Evolutionary conservation across 331 rosid genomes (phyloP), one percentile per base, ranked within the genome.

Genomic region (Rosa hybrid): DNA sequence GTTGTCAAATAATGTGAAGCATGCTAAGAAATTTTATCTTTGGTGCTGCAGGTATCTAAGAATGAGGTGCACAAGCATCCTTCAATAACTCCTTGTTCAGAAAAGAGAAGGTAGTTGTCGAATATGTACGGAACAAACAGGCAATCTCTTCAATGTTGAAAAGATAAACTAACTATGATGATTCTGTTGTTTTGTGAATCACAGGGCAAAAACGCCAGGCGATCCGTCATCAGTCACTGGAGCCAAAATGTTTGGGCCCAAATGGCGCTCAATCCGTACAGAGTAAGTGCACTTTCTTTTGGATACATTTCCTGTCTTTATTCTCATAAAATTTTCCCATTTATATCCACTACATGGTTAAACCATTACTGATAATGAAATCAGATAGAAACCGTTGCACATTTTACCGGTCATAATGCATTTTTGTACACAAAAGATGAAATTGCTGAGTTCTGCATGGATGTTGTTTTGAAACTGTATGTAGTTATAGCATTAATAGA

Each of bases 221-320:
- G 84, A 84, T 89, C 86, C 88, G 76, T 81, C 91, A 12, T 83
- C 80, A 39, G 49, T 20, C 8, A 50, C 87, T 2, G 86, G 83
- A 73, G 86, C 78, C 72, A 83, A 75, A 68, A 77, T 83, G 11
- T 78, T 75, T 1, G 81, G 91, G 25, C 71, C 87, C 12, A 92
- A 81, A 73, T 92, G 94, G 97, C 89, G 88, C 71, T 77, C 86
- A 73, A 88, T 90, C 44, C 77, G 91, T 14, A 80, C 88, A 60
- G 95, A 90, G 97, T 90, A 81, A 8, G 30, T 20, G 34, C 77
- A 30, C 6, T 18, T 17, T 57, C 72, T 77, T 77, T 64, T 17
- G 10, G n/a, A 6, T 44, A 17, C 20, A 4, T 76, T 76, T 25
- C 60, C 38, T 62, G 60, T 76, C 5, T 46, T 48, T 62, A 62